Percentiles rank a stretch among this genome's conserved stretches.
phyloP scores from a whole-genome alignment of 371 early-diverging fungal species.

The Rhizomucor pusillus region DNA sequence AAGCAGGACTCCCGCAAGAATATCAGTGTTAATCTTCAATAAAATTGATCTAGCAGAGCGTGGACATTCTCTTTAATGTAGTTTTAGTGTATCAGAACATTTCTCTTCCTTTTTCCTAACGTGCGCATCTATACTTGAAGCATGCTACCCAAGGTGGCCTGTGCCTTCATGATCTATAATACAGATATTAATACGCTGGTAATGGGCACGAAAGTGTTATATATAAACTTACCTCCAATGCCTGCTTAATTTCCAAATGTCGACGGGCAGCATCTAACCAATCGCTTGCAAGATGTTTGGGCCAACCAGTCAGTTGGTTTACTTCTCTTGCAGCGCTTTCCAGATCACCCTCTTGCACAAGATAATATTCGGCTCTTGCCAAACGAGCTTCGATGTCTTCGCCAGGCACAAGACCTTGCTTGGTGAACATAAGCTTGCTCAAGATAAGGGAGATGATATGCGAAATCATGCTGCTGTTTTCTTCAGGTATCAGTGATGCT shows the following conservation, averaged over 20 bases:
- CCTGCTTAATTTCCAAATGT: conserved; percentile 90
- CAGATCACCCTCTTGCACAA: conserved; percentile 71
- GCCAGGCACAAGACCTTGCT: conserved; percentile 86
- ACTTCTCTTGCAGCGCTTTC: conserved; percentile 91
- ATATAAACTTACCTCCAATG: conserved; percentile 62
- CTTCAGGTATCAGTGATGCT: conserved; percentile 84
- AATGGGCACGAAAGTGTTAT: background rate
- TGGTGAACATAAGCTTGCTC: conserved; percentile 79
- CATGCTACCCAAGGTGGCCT: background rate
- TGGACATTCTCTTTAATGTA: too few species aligned
- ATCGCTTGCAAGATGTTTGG: conserved; percentile 82
- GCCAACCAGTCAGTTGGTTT: conserved; percentile 95
- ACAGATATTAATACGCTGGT: background rate
- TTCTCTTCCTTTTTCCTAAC: too few species aligned
- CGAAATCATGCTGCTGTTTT: conserved; percentile 78
- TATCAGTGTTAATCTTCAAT: too few species aligned
- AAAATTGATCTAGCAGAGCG: too few species aligned
- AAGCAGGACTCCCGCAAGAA: too few species aligned
- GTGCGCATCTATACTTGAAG: background rate
- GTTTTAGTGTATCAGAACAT: too few species aligned
- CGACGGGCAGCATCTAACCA: conserved; percentile 86
- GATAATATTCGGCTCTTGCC: conserved; percentile 77
- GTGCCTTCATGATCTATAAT: background rate
- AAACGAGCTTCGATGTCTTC: conserved; percentile 89
- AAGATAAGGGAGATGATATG: conserved; percentile 75